phyloP scores from a whole-genome alignment of 805 yeast genomes.

The Zygosaccharomyces gambellarensis region DNA sequence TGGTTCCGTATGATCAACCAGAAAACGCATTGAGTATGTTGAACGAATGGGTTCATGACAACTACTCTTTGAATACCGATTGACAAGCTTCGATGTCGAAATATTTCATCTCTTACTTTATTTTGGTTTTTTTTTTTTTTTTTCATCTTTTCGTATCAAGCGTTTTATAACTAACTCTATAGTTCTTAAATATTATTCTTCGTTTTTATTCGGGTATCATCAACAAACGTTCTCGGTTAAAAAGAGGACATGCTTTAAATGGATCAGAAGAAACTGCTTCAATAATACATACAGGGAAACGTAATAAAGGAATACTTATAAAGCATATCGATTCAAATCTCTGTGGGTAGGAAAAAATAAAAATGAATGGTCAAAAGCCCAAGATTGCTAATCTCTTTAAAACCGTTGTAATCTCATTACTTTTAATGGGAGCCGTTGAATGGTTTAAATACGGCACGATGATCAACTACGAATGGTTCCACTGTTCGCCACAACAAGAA shows the following conservation, averaged over 20 bases:
- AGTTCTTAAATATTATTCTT: too few species aligned
- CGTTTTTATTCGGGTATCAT: too few species aligned
- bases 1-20: conserved; percentile 93
- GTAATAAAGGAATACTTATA: too few species aligned
- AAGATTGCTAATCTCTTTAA: conserved; percentile 23
- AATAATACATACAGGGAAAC: too few species aligned
- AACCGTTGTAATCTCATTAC: conserved; percentile 29
- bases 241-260: too few species aligned
- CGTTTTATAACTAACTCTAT: too few species aligned
- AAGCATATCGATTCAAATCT: too few species aligned
- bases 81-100: background rate
- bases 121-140: too few species aligned
- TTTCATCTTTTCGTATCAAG: too few species aligned
- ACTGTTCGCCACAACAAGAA: conserved; percentile 37
- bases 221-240: too few species aligned
- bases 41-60: conserved; percentile 78
- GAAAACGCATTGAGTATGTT: conserved; percentile 72
- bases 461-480: conserved; percentile 42
- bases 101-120: too few species aligned
- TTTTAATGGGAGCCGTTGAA: conserved; percentile 39
- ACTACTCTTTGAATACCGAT: conserved; percentile 36
- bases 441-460: conserved; percentile 41
- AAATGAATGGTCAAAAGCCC: conserved; percentile 7
- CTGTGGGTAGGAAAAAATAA: background rate
- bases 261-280: too few species aligned